phyloP scores from a whole-genome alignment of 192 early-diverging fungal species.

The Linnemannia schmuckeri region DNA sequence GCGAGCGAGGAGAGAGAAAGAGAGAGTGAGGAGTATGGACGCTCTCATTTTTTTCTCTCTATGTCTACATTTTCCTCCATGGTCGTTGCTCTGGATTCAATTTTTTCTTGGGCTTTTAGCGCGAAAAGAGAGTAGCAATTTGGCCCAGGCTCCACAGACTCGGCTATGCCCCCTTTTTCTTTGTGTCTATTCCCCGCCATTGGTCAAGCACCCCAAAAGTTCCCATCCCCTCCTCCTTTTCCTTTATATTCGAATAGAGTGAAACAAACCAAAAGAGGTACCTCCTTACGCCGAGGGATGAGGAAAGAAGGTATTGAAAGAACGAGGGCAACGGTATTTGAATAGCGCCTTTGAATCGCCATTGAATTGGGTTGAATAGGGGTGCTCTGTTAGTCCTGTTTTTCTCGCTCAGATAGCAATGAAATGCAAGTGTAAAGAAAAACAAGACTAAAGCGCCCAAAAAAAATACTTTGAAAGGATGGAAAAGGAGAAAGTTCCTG shows the following conservation, averaged over 20 bases:
- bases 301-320: not conserved
- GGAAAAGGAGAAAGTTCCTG: not conserved
- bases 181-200: conserved; percentile 1
- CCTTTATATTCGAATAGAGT: not conserved
- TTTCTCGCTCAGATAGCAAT: not conserved
- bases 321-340: not conserved
- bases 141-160: conserved; percentile 2
- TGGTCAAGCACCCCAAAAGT: not conserved
- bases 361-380: not conserved
- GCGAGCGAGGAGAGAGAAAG: too few relatives aligned
- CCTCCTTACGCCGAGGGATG: not conserved
- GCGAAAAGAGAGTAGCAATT: not conserved
- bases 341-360: too few relatives aligned
- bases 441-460: not conserved
- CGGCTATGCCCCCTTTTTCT: not conserved
- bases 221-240: conserved; percentile 2
- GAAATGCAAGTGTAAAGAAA: not conserved
- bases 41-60: not conserved
- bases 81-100: not conserved
- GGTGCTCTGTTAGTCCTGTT: not conserved
- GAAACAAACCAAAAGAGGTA: not conserved
- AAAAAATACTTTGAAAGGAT: not conserved
- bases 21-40: not conserved
- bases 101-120: not conserved
- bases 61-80: not conserved